Conservation (phyloP, 768 basidiomycete species). For the Xerocomus spinulosus region DNA sequence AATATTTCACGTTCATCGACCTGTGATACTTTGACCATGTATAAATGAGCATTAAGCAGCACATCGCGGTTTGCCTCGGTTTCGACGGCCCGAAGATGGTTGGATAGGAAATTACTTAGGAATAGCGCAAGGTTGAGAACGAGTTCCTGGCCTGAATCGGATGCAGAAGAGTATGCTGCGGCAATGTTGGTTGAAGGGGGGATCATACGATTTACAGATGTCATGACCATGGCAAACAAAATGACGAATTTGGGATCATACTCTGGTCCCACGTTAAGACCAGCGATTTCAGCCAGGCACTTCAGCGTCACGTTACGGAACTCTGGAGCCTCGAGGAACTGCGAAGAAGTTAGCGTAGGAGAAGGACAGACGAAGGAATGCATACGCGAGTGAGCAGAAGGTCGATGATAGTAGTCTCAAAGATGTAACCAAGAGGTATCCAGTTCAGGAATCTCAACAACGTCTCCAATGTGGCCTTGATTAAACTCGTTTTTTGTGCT, state of each 20-base stretch:
- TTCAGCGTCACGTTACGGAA: conserved; percentile 97
- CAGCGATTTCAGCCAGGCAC: conserved; percentile 95
- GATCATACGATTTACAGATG: conserved; percentile 93
- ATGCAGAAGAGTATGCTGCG: conserved; percentile 82
- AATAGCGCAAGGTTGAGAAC: conserved; percentile 97
- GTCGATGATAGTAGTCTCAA: conserved; percentile 97
- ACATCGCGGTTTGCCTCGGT: conserved; percentile 87
- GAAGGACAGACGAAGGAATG: conserved; percentile 16
- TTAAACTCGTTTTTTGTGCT: conserved; percentile 92
- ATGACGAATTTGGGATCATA: conserved; percentile 98
- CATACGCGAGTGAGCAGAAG: conserved; percentile 84
- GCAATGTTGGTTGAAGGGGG: conserved; percentile 94
- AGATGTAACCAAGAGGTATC: conserved; percentile 99
- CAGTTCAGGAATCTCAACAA: conserved; percentile 95
- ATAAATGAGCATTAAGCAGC: conserved; percentile 92
- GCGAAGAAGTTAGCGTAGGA: conserved; percentile 10
- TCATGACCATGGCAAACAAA: conserved; percentile 98
- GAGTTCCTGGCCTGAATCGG: conserved; percentile 92
- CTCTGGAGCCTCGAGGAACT: conserved; percentile 96
- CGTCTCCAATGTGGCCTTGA: conserved; percentile 93
- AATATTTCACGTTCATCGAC: conserved; percentile 99
- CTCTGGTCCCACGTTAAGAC: conserved; percentile 89
- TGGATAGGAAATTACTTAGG: conserved; percentile 92
- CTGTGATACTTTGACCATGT: conserved; percentile 97
- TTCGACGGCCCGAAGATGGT: conserved; percentile 92